phyloP scores from a whole-genome alignment of 2,329 filamentous ascomycete genomes.

The Incumbomyces lentus region DNA sequence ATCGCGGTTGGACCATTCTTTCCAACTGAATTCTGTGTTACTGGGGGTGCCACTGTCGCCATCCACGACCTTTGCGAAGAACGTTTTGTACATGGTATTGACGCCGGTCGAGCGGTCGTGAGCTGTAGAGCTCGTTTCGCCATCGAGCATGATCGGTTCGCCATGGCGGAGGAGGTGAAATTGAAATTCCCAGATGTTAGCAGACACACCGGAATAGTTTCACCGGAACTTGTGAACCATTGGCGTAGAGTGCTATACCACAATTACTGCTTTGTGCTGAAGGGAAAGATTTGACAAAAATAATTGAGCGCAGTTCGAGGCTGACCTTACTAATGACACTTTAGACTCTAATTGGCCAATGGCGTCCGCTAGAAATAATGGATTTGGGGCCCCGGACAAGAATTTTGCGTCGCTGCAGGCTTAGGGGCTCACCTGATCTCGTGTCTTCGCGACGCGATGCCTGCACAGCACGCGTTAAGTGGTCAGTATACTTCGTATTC shows the following conservation, averaged over 20 bases:
- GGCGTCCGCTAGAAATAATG: neutral
- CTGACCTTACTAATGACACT: neutral
- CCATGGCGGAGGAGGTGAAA: neutral
- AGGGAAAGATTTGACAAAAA: too few species aligned
- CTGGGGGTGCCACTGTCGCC: conserved; percentile 60
- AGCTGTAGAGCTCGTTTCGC: conserved; percentile 3
- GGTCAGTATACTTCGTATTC: too few species aligned
- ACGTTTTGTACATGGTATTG: conserved; percentile 3
- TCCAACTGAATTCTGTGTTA: conserved; percentile 63
- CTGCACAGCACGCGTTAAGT: too few species aligned
- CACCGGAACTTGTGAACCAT: too few species aligned
- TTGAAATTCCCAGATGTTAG: too few species aligned
- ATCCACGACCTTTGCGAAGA: conserved; percentile 24
- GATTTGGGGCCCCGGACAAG: too few species aligned
- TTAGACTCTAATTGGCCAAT: neutral
- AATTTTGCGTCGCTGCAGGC: too few species aligned
- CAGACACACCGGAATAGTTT: too few species aligned
- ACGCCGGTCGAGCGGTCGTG: conserved; percentile 1
- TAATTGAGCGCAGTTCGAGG: neutral
- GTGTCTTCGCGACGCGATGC: too few species aligned
- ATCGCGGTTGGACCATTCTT: conserved; percentile 83
- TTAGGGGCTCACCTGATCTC: too few species aligned
- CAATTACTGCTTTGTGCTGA: too few species aligned
- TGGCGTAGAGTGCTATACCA: too few species aligned
- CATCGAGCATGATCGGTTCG: neutral